A percentile compares a stretch with the other conserved stretches of the same genome.
phyloP scores from a whole-genome alignment of 345 rosid genomes.

The Citrus mangshanensis region DNA sequence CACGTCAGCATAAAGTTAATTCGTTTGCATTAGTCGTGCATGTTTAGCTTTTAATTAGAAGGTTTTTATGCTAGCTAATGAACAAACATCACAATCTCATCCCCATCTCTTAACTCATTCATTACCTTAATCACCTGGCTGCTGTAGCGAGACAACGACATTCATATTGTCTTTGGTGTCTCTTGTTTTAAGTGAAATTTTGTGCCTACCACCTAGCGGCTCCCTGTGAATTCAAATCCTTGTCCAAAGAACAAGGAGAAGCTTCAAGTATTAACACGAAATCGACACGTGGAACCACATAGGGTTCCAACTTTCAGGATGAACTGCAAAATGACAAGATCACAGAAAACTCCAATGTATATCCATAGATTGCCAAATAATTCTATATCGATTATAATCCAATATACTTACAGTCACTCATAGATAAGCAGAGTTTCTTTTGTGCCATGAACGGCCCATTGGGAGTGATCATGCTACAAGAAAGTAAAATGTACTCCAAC shows the following conservation, averaged over 20 bases:
- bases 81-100: neutral
- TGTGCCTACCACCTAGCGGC: neutral
- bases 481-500: neutral
- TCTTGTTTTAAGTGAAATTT: neutral
- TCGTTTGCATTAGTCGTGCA: neutral
- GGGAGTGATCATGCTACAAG: constrained; percentile 87
- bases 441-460: constrained; percentile 96
- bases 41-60: neutral
- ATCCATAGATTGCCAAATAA: constrained; percentile 1
- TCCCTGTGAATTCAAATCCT: neutral
- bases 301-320: constrained; percentile 99
- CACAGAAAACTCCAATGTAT: neutral
- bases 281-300: constrained; percentile 38
- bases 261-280: constrained; percentile 11
- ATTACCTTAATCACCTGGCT: neutral
- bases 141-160: neutral
- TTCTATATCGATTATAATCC: constrained; percentile 1
- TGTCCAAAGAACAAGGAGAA: neutral
- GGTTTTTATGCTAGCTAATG: neutral
- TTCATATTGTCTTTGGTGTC: neutral
- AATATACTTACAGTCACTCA: constrained; percentile 90
- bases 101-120: neutral
- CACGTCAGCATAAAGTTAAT: neutral
- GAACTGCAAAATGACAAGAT: constrained; percentile 53
- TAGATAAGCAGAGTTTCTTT: constrained; percentile 95